Evolutionary conservation across 2,329 filamentous ascomycete species (phyloP).

Genomic region (Colletotrichum magnum): DNA sequence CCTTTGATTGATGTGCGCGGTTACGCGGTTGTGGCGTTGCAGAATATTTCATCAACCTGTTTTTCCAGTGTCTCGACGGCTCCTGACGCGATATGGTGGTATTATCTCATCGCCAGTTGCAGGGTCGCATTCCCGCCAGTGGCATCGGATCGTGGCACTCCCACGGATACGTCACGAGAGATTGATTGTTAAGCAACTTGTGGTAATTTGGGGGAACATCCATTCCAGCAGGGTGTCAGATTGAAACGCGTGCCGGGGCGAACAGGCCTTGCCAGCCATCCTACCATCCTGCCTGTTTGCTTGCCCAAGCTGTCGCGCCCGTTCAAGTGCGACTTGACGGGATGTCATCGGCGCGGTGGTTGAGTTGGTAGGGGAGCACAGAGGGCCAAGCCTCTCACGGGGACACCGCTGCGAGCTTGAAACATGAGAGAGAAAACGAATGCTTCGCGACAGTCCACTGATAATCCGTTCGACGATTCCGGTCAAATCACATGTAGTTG

Average conservation of each 20-base stretch:
- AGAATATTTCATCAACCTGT: constrained; percentile 15
- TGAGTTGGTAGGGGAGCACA: constrained; percentile 9
- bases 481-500: not conserved
- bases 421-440: constrained; percentile 1
- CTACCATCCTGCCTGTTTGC: no score
- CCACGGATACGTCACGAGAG: constrained; percentile 8
- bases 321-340: constrained; percentile 12
- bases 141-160: constrained; percentile 7
- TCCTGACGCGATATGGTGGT: not conserved
- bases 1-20: constrained; percentile 9
- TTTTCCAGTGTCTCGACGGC: not conserved
- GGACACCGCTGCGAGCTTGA: not conserved
- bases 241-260: constrained; percentile 26
- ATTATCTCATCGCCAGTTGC: constrained; percentile 2
- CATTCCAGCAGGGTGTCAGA: constrained; percentile 29
- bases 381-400: constrained; percentile 21
- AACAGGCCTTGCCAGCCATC: not conserved
- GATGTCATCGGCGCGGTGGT: constrained; percentile 19
- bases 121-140: constrained; percentile 24
- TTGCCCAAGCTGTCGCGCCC: not conserved
- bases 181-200: constrained; percentile 4
- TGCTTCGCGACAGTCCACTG: not conserved
- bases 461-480: not conserved
- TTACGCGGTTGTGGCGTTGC: constrained; percentile 24
- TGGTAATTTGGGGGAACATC: constrained; percentile 10